Evolutionary conservation across 1,284 basidiomycete species (phyloP).

Genomic region (Rhodotorula glutinis): DNA sequence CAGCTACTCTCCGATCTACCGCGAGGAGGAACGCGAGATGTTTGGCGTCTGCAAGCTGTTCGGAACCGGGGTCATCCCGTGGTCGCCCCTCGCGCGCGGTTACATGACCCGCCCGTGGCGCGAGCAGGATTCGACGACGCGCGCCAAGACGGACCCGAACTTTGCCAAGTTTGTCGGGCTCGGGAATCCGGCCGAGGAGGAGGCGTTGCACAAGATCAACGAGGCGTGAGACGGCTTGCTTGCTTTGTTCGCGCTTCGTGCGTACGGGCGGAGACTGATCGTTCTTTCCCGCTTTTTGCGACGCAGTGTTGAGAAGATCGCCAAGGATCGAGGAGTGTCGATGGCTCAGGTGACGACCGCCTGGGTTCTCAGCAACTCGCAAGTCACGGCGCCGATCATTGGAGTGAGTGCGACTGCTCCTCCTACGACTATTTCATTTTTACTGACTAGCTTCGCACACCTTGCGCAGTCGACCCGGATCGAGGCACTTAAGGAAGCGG

Average conservation of each 20-base stretch:
- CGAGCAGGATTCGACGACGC: constrained; percentile 28
- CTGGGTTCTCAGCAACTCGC: constrained; percentile 31
- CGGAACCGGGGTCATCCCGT: constrained; percentile 48
- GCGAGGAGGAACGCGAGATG: constrained; percentile 51
- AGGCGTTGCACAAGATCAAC: constrained; percentile 31
- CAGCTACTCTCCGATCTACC: constrained; percentile 39
- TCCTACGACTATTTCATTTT: too few relatives aligned
- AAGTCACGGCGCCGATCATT: constrained; percentile 43
- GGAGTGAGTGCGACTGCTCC: constrained; percentile 15
- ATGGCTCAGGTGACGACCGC: constrained; percentile 43
- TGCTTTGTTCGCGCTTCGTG: too few relatives aligned
- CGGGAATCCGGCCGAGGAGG: constrained; percentile 28
- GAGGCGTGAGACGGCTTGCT: constrained; percentile 23
- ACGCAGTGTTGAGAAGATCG: constrained; percentile 38
- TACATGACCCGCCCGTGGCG: constrained; percentile 37
- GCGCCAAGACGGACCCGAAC: constrained; percentile 34
- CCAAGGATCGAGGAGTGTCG: constrained; percentile 34
- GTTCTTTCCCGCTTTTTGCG: background rate
- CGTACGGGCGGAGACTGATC: background rate
- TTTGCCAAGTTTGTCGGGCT: constrained; percentile 37
- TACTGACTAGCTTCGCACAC: too few relatives aligned
- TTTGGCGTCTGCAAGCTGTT: constrained; percentile 41
- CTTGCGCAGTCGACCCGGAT: constrained; percentile 33
- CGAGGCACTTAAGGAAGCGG: constrained; percentile 35
- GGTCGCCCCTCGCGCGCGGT: constrained; percentile 45